Base-by-base conservation (phyloP, 495 filamentous ascomycete genomes). In the Evansstolkia leycettana region DNA sequence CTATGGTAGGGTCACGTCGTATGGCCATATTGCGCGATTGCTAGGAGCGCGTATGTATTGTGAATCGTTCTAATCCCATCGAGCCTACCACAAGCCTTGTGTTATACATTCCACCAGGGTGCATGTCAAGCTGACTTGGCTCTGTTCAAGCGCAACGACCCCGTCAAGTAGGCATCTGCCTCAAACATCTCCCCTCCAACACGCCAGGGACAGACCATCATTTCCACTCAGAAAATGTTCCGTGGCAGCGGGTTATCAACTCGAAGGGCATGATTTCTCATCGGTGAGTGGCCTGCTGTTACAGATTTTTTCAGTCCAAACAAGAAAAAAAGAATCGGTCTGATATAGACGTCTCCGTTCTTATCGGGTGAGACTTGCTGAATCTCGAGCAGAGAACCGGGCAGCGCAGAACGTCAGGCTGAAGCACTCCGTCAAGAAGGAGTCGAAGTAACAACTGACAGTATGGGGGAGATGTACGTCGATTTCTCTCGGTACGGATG, bases 231-330 rank as follows among this genome's bases (percentile, higher is more conserved):
- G 65, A 57, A 12, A 94, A 83, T 45, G 87, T 94, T 8, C 89
- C 88, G 3, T 96, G 89, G 89, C 89, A 95, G 62, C 67, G 89
- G 31, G 85, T 96, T 8, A 81, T 95, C 41, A 92, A 88, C 48
- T 55, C 81, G 2, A 88, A 83, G 55, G 87, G 87, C 12, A 66
- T 75, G 38, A 87, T 96, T 42, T 89, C 85, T 19, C 81, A 78
- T 20, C 73, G 87, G 84, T 92, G 46, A 16, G 64, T 48, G 25
- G 17, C 34, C 37, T 55, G 40, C 54, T 33, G 13, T 31, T 31
- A 14, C 29, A 7, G n/a, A n/a, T n/a, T n/a, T n/a, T n/a, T n/a
- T n/a, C n/a, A n/a, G n/a, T n/a, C n/a, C n/a, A n/a, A n/a, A n/a
- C n/a, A n/a, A n/a, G n/a, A n/a, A n/a, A n/a, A n/a, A n/a, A n/a